Evolutionary conservation across 1,284 basidiomycete genomes (phyloP).

Genomic region (Trichosporon ovoides): DNA sequence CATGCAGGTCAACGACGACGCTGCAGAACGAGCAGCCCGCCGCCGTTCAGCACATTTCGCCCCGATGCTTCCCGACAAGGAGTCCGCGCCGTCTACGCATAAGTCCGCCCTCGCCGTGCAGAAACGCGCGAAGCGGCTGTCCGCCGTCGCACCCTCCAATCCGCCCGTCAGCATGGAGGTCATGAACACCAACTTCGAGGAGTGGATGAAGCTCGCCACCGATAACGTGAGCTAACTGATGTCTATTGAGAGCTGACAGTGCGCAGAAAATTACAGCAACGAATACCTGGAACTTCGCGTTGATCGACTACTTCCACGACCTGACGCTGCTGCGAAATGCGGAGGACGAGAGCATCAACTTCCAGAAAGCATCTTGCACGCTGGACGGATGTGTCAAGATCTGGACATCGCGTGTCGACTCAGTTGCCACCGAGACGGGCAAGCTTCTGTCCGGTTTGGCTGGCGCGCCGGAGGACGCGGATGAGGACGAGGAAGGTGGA

Average conservation of each 20-base stretch:
- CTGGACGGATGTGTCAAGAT: constrained; percentile 99
- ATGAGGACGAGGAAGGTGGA: constrained; percentile 30
- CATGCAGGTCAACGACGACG: constrained; percentile 37
- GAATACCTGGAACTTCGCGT: constrained; percentile 96
- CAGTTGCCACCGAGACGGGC: constrained; percentile 92
- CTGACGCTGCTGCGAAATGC: constrained; percentile 92
- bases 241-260: not conserved
- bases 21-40: constrained; percentile 36
- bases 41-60: constrained; percentile 41
- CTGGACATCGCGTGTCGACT: constrained; percentile 97
- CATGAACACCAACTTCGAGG: constrained; percentile 86
- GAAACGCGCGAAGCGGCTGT: constrained; percentile 33
- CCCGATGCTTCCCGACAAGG: constrained; percentile 17
- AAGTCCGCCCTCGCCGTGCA: constrained; percentile 28
- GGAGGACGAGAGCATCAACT: constrained; percentile 86
- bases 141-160: constrained; percentile 28
- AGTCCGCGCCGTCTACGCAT: constrained; percentile 10
- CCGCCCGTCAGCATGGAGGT: constrained; percentile 57
- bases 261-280: constrained; percentile 94
- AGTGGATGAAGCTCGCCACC: constrained; percentile 99
- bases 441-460: constrained; percentile 90
- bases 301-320: constrained; percentile 99
- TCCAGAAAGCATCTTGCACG: constrained; percentile 95
- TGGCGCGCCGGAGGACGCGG: constrained; percentile 45
- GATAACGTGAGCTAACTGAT: constrained; percentile 71